Base-by-base conservation (phyloP, 2,329 filamentous ascomycete genomes). In the Fusarium scirpi region DNA sequence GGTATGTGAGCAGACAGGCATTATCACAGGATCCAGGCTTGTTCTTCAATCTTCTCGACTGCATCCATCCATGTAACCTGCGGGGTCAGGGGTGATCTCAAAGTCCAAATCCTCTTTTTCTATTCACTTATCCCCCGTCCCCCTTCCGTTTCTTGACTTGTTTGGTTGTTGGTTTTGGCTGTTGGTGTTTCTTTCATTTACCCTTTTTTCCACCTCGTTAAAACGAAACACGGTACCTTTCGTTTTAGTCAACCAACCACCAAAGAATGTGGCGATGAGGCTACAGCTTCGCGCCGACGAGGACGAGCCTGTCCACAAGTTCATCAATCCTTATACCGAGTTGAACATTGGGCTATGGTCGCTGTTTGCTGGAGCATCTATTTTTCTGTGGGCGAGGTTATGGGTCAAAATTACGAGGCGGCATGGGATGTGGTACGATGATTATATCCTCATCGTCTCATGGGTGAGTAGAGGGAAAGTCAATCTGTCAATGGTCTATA, bases 351-450 rank as follows among this genome's bases (percentile, higher is more conserved):
- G 79, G 4, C 51, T 80, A 16, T 81, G 79, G 79, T 68, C 67
- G 20, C 69, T 81, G 8, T 81, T 79, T 34, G 51, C 62, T 1
- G 78, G 72, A 22, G 76, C 79, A 4, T 77, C 74, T 15, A 30
- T 76, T 22, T 76, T 81, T 51, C 60, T 81, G 15, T 72, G 18
- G 15, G 47, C 80, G 41, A 70, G 80, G 20, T 53, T 81, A 16
- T 81, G 78, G 72, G 76, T 78, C 48, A 81, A 81, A 70, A 25
- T 79, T n/a, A 76, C 70, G 30, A 74, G 77, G 30, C 71, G 78
- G 8, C 77, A 80, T 62, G 78, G 79, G 5, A 71, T 81, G 47
- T 81, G 80, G 80, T 81, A 80, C 53, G 80, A 81, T 54, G 80
- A 81, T 60, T 78, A 80, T 29, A 77, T 81, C 57, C 73, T 81